Evolutionary conservation across 257 asterid genomes (phyloP).

Genomic region (Striga asiatica): DNA sequence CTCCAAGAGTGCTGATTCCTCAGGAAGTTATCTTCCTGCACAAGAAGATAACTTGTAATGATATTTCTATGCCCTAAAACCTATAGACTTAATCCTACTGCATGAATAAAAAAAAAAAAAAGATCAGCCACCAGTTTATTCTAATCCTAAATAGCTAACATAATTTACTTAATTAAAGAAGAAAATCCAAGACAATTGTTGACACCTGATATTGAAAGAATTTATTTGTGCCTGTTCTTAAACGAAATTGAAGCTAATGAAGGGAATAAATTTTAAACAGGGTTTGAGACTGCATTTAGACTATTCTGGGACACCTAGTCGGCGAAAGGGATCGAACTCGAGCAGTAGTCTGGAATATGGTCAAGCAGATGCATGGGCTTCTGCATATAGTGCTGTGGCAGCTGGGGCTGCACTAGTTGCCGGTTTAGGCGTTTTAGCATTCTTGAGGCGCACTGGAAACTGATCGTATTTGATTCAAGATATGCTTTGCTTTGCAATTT

Average conservation of each 20-base stretch:
- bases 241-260: not conserved
- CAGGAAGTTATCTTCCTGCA: no score
- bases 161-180: no score
- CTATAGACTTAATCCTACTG: no score
- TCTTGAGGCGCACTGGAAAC: constrained; percentile 48
- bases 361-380: constrained; percentile 82
- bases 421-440: constrained; percentile 73
- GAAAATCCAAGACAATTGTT: no score
- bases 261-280: constrained; percentile 25
- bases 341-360: constrained; percentile 43
- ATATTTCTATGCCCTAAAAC: no score
- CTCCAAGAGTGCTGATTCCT: no score
- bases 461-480: constrained; percentile 10
- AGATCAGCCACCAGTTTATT: no score
- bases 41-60: no score
- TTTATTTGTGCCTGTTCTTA: not conserved
- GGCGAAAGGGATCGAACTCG: constrained; percentile 35
- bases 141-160: no score
- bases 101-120: no score
- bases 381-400: constrained; percentile 82
- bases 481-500: not conserved
- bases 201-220: not conserved
- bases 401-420: constrained; percentile 95
- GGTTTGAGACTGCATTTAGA: constrained; percentile 79
- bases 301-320: constrained; percentile 38